Conservation (phyloP, 2,329 filamentous ascomycete genomes). For the Aspergillus carbonarius region DNA sequence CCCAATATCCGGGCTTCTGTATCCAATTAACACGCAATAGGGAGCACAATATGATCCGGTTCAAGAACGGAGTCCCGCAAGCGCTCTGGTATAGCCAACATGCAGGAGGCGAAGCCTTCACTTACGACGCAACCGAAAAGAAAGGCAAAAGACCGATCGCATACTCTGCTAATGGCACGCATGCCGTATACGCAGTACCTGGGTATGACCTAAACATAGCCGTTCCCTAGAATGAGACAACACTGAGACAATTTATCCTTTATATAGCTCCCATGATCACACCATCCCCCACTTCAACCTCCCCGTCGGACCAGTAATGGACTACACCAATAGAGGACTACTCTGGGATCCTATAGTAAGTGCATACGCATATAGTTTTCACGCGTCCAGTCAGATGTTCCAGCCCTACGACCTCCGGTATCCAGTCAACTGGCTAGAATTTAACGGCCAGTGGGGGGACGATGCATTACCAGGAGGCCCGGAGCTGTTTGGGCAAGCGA, state of each 20-base stretch:
- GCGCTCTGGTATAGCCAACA: constrained; percentile 66
- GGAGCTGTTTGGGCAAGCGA: constrained; percentile 54
- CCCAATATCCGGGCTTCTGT: background rate
- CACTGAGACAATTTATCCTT: background rate
- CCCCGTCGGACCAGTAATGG: constrained; percentile 52
- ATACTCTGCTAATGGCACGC: constrained; percentile 61
- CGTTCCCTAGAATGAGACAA: background rate
- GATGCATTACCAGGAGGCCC: constrained; percentile 54
- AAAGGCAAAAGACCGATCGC: constrained; percentile 53
- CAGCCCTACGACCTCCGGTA: constrained; percentile 46
- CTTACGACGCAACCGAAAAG: constrained; percentile 57
- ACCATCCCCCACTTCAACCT: constrained; percentile 62
- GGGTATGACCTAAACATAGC: constrained; percentile 35
- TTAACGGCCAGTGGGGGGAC: constrained; percentile 63
- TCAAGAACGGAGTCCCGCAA: constrained; percentile 55
- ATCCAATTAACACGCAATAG: constrained; percentile 26
- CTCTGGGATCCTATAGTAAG: constrained; percentile 61
- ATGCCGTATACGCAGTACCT: constrained; percentile 63
- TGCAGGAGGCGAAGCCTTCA: constrained; percentile 62
- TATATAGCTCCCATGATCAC: constrained; percentile 57
- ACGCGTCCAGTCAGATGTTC: constrained; percentile 45
- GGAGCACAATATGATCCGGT: constrained; percentile 69
- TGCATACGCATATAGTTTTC: constrained; percentile 58
- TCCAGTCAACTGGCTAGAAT: constrained; percentile 58
- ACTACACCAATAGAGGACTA: constrained; percentile 55